Conservation (phyloP, 805 yeast genomes). For the Spathaspora sp. region DNA sequence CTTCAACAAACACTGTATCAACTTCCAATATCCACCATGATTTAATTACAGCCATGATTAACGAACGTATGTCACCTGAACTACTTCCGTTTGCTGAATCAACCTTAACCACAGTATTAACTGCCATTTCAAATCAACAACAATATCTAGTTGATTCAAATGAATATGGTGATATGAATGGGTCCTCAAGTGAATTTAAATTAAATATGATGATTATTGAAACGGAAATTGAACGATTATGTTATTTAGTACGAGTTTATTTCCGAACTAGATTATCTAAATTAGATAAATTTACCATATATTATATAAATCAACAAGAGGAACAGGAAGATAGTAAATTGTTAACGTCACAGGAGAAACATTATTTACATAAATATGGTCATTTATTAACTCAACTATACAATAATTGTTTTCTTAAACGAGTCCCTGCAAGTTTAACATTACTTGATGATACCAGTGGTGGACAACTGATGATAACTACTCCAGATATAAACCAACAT, state of each 20-base stretch:
- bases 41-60: conserved; percentile 67
- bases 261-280: conserved; percentile 72
- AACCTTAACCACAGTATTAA: conserved; percentile 55
- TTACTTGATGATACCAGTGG: conserved; percentile 69
- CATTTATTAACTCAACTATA: conserved; percentile 62
- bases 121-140: conserved; percentile 62
- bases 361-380: conserved; percentile 68
- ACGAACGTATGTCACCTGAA: conserved; percentile 86
- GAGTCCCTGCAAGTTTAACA: conserved; percentile 66
- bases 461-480: conserved; percentile 66
- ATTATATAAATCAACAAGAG: conserved; percentile 41
- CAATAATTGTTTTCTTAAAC: conserved; percentile 59
- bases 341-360: conserved; percentile 57
- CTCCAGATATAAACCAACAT: conserved; percentile 71
- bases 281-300: conserved; percentile 66
- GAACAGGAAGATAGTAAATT: conserved; percentile 10
- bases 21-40: conserved; percentile 29
- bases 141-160: conserved; percentile 75
- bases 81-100: conserved; percentile 68
- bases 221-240: conserved; percentile 85
- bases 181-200: conserved; percentile 54
- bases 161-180: conserved; percentile 60
- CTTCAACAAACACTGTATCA: conserved; percentile 1
- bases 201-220: conserved; percentile 81
- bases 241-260: conserved; percentile 76